Evolutionary conservation across 2,329 filamentous ascomycete species (phyloP).

Genomic region (Colletotrichum kahawae): DNA sequence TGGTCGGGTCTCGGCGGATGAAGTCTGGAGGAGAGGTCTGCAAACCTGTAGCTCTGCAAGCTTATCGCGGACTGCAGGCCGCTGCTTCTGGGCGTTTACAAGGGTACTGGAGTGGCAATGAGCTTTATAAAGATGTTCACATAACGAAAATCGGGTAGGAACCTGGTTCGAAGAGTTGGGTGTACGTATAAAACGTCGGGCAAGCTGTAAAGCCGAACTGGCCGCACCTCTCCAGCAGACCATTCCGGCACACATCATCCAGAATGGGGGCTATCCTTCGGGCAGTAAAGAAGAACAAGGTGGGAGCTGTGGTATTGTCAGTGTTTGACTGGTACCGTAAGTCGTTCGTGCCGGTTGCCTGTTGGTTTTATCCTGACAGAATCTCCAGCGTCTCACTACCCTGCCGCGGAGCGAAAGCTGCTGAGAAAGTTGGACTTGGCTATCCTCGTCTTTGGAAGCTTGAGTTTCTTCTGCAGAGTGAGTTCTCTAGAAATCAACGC

Average conservation of each 20-base stretch:
- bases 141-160: background rate
- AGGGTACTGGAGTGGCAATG: background rate
- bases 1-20: slow-evolving; percentile 1
- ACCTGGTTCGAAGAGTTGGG: background rate
- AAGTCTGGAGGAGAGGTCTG: background rate
- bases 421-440: slow-evolving; percentile 30
- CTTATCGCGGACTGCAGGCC: background rate
- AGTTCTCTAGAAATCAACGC: background rate
- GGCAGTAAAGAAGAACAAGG: slow-evolving; percentile 26
- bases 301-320: slow-evolving; percentile 28
- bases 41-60: background rate
- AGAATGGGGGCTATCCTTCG: slow-evolving; percentile 12
- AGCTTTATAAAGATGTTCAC: background rate
- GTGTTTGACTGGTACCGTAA: slow-evolving; percentile 35
- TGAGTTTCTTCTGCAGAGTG: slow-evolving; percentile 26
- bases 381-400: slow-evolving; percentile 27
- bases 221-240: background rate
- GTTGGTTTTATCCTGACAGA: background rate
- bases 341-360: background rate
- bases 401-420: slow-evolving; percentile 27
- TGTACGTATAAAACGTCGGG: slow-evolving; percentile 4
- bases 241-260: no score
- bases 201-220: background rate
- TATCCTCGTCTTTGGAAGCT: slow-evolving; percentile 20
- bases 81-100: background rate